Evolutionary conservation across 2,329 filamentous ascomycete genomes (phyloP).

Genomic region (Nemania abortiva): DNA sequence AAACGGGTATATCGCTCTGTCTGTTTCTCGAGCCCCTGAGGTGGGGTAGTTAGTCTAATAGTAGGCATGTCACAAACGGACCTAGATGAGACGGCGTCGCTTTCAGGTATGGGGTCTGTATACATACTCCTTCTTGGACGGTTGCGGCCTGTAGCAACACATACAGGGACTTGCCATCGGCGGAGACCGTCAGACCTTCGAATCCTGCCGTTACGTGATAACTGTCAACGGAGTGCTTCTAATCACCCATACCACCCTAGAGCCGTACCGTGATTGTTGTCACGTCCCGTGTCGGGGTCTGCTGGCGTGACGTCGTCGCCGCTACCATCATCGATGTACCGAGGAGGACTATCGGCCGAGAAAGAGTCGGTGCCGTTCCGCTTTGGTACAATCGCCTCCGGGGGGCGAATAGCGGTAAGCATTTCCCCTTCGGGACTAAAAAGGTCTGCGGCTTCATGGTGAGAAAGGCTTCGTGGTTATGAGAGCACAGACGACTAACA

Average conservation of each 20-base stretch:
- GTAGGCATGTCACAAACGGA: neutral
- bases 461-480: constrained; percentile 8
- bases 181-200: constrained; percentile 74
- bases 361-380: constrained; percentile 73
- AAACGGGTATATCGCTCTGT: constrained; percentile 70
- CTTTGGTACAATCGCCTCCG: constrained; percentile 72
- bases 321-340: constrained; percentile 63
- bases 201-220: constrained; percentile 59
- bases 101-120: neutral
- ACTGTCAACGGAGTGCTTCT: neutral
- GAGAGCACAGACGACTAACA: constrained; percentile 60
- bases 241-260: neutral
- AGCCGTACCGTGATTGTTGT: constrained; percentile 72
- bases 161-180: constrained; percentile 73
- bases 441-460: constrained; percentile 41
- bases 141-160: constrained; percentile 74
- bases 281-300: constrained; percentile 70
- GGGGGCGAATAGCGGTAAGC: constrained; percentile 72
- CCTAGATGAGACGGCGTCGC: neutral
- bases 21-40: constrained; percentile 55
- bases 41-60: constrained; percentile 8
- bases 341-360: constrained; percentile 72
- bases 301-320: constrained; percentile 60
- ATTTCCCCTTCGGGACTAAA: constrained; percentile 71
- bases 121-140: constrained; percentile 68